Conservation (phyloP, 805 yeast genomes). For the Yamadazyma nakazawae region DNA sequence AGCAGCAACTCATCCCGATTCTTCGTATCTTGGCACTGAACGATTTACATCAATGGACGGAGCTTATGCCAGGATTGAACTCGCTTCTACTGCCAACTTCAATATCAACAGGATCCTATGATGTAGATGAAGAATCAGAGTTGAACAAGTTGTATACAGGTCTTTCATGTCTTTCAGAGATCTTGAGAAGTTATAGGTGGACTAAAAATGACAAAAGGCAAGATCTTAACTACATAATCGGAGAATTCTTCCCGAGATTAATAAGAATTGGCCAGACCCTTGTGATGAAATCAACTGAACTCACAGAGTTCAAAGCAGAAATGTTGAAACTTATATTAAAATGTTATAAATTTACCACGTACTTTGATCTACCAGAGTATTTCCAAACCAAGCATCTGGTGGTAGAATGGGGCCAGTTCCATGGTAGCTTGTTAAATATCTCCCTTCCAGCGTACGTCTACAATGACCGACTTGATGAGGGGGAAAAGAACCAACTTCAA, state of each 20-base stretch:
- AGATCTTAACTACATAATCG: slow-evolving; percentile 42
- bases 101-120: not conserved
- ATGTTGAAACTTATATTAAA: slow-evolving; percentile 73
- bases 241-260: slow-evolving; percentile 61
- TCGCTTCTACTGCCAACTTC: not conserved
- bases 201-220: slow-evolving; percentile 47
- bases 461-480: slow-evolving; percentile 42
- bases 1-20: slow-evolving; percentile 39
- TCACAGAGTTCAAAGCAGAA: slow-evolving; percentile 51
- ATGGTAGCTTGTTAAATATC: slow-evolving; percentile 62
- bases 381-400: slow-evolving; percentile 49
- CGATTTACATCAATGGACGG: slow-evolving; percentile 38
- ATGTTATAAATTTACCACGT: slow-evolving; percentile 72
- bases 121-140: not conserved
- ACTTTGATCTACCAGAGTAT: slow-evolving; percentile 64
- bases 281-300: slow-evolving; percentile 23
- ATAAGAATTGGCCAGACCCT: slow-evolving; percentile 60
- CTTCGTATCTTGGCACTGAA: slow-evolving; percentile 29
- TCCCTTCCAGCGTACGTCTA: slow-evolving; percentile 51
- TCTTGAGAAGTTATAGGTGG: slow-evolving; percentile 73
- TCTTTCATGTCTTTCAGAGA: slow-evolving; percentile 63
- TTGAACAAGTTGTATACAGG: slow-evolving; percentile 54
- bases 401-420: slow-evolving; percentile 72
- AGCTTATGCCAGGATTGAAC: slow-evolving; percentile 19
- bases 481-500: slow-evolving; percentile 57